Percentiles rank a stretch among this genome's conserved stretches.
Evolutionary conservation across 106 monocot species (phyloP).

Genomic region (Iris macrosiphon): DNA sequence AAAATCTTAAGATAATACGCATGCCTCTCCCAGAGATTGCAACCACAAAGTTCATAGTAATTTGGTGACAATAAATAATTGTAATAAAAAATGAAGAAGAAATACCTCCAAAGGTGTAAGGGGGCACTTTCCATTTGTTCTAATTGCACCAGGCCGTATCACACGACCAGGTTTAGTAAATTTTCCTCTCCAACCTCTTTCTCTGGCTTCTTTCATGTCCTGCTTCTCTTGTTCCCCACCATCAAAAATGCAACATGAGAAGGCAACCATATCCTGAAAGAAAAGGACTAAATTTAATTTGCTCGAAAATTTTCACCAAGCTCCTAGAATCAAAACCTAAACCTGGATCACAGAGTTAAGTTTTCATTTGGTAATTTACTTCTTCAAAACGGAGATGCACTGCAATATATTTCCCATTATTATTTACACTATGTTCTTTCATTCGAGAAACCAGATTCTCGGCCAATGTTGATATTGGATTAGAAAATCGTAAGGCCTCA

Average conservation of each 20-base stretch:
- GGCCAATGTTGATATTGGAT: slow-evolving; percentile 65
- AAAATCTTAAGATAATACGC: slow-evolving; percentile 4
- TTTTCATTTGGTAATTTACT: too few relatives aligned
- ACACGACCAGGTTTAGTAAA: slow-evolving; percentile 92
- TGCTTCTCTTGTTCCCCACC: slow-evolving; percentile 85
- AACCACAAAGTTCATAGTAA: too few relatives aligned
- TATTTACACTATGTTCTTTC: slow-evolving; percentile 55
- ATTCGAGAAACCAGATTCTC: slow-evolving; percentile 79
- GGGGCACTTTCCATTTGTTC: slow-evolving; percentile 98
- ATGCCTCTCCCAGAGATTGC: too few relatives aligned
- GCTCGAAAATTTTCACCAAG: too few relatives aligned
- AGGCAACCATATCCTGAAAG: slow-evolving; percentile 99
- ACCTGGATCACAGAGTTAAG: too few relatives aligned
- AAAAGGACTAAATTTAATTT: too few relatives aligned
- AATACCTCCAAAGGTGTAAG: slow-evolving; percentile 97
- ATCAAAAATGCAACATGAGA: slow-evolving; percentile 97
- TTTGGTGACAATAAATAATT: background rate
- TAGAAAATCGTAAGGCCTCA: slow-evolving; percentile 88
- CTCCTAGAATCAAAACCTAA: too few relatives aligned
- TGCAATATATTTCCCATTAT: slow-evolving; percentile 76
- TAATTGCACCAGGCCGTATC: slow-evolving; percentile 81
- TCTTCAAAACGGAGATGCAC: slow-evolving; percentile 99
- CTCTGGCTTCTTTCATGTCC: slow-evolving; percentile 87
- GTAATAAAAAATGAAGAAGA: background rate
- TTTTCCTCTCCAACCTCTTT: slow-evolving; percentile 98